These are phyloP conservation scores for Skeletonema menzelii DNA, from an alignment of 108 stramenopile species.

Conservation along the genomic window DNA sequence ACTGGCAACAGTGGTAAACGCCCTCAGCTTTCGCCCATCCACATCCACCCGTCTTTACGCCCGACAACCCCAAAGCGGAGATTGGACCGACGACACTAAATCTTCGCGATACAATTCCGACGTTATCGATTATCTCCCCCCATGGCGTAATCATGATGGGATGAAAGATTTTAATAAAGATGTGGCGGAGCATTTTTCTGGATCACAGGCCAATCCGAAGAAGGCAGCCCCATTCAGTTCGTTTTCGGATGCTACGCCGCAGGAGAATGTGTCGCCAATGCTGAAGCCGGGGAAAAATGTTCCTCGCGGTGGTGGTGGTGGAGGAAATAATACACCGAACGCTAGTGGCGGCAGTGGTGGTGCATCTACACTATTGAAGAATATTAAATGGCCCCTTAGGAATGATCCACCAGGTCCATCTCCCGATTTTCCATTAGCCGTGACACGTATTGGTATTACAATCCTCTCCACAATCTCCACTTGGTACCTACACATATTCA, in stretches of 20 bases:
- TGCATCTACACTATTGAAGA: slow-evolving; percentile 1
- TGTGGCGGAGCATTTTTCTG: background rate
- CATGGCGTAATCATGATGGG: slow-evolving; percentile 5
- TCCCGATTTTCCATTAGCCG: slow-evolving; percentile 47
- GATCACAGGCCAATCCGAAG: background rate
- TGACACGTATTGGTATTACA: slow-evolving; percentile 36
- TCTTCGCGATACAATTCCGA: background rate
- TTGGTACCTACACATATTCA: slow-evolving; percentile 34
- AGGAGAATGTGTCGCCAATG: slow-evolving; percentile 6
- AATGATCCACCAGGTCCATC: slow-evolving; percentile 43
- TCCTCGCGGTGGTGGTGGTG: background rate
- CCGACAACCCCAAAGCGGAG: slow-evolving; percentile 2
- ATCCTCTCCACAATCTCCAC: slow-evolving; percentile 46
- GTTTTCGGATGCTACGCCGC: slow-evolving; percentile 1
- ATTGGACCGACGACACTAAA: slow-evolving; percentile 12
- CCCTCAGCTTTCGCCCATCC: background rate
- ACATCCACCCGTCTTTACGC: background rate
- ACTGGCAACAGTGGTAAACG: background rate
- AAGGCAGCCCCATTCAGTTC: background rate
- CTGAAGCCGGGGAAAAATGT: background rate
- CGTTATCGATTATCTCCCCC: slow-evolving; percentile 9
- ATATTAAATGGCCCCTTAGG: slow-evolving; percentile 15
- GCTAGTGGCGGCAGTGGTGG: background rate
- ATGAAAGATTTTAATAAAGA: background rate
- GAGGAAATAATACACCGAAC: background rate